Base-by-base conservation (phyloP, 352 stramenopile species). In the Phytophthora palmivora region DNA sequence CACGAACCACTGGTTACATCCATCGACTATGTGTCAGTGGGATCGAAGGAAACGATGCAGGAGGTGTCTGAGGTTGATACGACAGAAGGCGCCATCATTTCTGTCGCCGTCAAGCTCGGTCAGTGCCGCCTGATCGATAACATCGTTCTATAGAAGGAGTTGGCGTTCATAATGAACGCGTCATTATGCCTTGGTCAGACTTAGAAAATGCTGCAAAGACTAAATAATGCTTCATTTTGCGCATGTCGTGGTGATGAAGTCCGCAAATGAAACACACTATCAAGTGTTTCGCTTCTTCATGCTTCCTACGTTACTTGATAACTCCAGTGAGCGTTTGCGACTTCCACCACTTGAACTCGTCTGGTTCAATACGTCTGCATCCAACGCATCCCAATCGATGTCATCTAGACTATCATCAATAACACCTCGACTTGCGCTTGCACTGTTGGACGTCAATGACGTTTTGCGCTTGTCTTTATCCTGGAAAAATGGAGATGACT, bases 81-180 rank as follows among this genome's bases (percentile, higher is more conserved):
- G 30, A 64, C 51, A 6, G 70, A 90, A 37, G 88, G 88, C 34
- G 83, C 86, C n/a, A 80, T 99, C 52, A 76, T 99, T 51, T 99
- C 97, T 5, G 75, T 99, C 26, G 97, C 97, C 1, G 89, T 98
- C 37, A 97, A 97, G 50, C 74, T 99, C 48, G 97, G 97, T 34
- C 88, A 89, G 11, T 98, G 98, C 39, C 90, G 97, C 44, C 84
- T 99, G 43, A 99, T 99, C 74, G 97, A 99, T 75, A 99, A 98
- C 63, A 93, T 99, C 33, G 79, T 95, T 22, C 46, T 97, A 36
- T 93, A 76, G 54, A 46, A 26, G 37, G 12, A 6, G 24, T 3
- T 28, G 3, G 24, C 24, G 24, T 28, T 28, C 24, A 28, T 28
- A 28, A 28, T 28, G 24, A 28, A 3, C 6, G 30, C 30, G 10